Base-by-base conservation (phyloP, 139 green algal species). In the Pedinophyceae sp. region DNA sequence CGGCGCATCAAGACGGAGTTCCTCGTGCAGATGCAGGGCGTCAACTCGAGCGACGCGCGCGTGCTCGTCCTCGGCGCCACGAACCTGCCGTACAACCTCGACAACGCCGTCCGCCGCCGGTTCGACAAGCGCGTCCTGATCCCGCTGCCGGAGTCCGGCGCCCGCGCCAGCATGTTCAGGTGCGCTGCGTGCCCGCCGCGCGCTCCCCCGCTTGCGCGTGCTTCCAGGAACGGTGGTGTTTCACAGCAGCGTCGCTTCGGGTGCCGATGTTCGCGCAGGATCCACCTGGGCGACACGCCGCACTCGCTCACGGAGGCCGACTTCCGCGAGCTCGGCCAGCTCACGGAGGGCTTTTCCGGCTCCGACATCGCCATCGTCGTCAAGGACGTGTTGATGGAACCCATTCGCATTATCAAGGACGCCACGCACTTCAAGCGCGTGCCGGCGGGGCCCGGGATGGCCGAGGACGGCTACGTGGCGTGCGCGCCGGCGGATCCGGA, bases 41-140 rank as follows among this genome's bases (percentile, higher is more conserved):
- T 70, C 25, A 55, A 59, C 45, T 55, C 63, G 26, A 43, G 57
- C 1, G 55, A 62, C 34, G 30, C 48, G 41, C 54, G 59, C 16
- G 83, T 97, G 59, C 70, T 99, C 46, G 73, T 98, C 52, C 75
- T 99, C 48, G 92, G 77, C 1, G 89, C 92, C 6, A 98, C 91
- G 49, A 99, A 98, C 75, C 62, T 95, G 57, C 92, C 92, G 0
- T 96, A 97, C 61, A 81, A 79, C 50, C 67, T 98, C 23, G 91
- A 98, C 61, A 78, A 93, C 61, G 87, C 85, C 30, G 61, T 94
- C n/a, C 68, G 85, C 23, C 49, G 85, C 10, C 75, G 83, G 16
- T 93, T 94, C 61, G 84, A 93, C 69, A 93, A 93, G 79, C 75
- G 92, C 38, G 96, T 99, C 63, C 95, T 98, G 79, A 98, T 99